A percentile compares a stretch with the other conserved stretches of the same genome.
phyloP scores from a whole-genome alignment of 805 yeast species.

The Wickerhamomyces tratensis region DNA sequence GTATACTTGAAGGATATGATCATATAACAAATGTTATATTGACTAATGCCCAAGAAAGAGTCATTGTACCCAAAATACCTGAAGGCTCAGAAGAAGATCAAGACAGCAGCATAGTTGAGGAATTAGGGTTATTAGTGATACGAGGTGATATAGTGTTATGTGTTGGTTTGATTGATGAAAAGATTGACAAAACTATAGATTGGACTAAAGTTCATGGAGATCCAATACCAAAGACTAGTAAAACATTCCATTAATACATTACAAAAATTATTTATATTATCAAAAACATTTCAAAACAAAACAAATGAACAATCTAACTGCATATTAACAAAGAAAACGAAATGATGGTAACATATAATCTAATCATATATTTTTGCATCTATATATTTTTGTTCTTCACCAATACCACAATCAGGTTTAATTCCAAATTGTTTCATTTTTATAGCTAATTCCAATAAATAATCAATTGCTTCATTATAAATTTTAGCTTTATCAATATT shows the following conservation, averaged over 20 bases:
- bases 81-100: slow-evolving; percentile 23
- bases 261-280: too few species aligned
- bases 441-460: slow-evolving; percentile 74
- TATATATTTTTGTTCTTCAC: slow-evolving; percentile 21
- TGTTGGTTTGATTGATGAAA: slow-evolving; percentile 42
- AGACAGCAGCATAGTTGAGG: slow-evolving; percentile 13
- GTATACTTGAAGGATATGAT: slow-evolving; percentile 51
- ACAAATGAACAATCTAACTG: too few species aligned
- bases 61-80: slow-evolving; percentile 32
- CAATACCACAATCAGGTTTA: slow-evolving; percentile 31
- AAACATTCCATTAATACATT: slow-evolving; percentile 9
- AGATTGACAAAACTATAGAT: slow-evolving; percentile 28
- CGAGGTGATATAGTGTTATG: slow-evolving; percentile 54
- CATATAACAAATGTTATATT: slow-evolving; percentile 52
- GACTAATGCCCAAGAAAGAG: slow-evolving; percentile 39
- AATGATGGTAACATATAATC: slow-evolving; percentile 1
- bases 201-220: slow-evolving; percentile 18
- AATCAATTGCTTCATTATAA: slow-evolving; percentile 88
- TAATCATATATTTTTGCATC: slow-evolving; percentile 14
- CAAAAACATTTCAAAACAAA: too few species aligned
- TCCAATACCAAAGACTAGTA: slow-evolving; percentile 15
- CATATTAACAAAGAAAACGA: background rate
- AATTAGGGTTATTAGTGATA: slow-evolving; percentile 39
- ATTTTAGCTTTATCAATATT: slow-evolving; percentile 88
- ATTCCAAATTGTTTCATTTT: slow-evolving; percentile 70